phyloP scores from a whole-genome alignment of 1,284 basidiomycete genomes.

The Moniliella sp. region DNA sequence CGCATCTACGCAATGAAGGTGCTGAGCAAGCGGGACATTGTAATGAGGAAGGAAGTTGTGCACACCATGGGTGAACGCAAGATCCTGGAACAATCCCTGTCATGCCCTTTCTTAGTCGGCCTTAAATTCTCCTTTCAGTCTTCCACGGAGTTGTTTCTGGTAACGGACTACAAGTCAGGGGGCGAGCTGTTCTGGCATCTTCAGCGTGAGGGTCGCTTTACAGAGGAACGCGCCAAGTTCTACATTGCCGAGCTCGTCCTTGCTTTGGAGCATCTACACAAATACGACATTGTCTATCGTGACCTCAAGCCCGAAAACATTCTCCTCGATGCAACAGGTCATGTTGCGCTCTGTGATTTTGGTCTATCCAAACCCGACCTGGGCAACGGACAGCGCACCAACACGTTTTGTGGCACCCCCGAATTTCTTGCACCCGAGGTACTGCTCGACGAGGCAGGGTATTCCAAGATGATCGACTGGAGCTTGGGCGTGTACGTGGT shows the following conservation, averaged over 20 bases:
- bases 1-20: constrained; percentile 99
- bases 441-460: constrained; percentile 90
- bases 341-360: constrained; percentile 88
- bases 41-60: constrained; percentile 94
- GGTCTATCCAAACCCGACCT: constrained; percentile 90
- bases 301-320: constrained; percentile 96
- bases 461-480: constrained; percentile 97
- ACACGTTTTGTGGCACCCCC: constrained; percentile 79
- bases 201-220: constrained; percentile 77
- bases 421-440: constrained; percentile 90
- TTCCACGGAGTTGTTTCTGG: constrained; percentile 77
- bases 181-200: constrained; percentile 96
- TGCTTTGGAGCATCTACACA: constrained; percentile 83
- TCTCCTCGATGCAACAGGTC: constrained; percentile 80
- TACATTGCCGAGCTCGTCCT: constrained; percentile 85
- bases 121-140: constrained; percentile 98
- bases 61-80: constrained; percentile 98
- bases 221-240: constrained; percentile 74
- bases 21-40: constrained; percentile 90
- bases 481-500: constrained; percentile 46
- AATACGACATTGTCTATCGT: constrained; percentile 86
- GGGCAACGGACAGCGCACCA: constrained; percentile 76
- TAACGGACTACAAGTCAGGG: constrained; percentile 96
- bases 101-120: constrained; percentile 90
- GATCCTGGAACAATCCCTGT: constrained; percentile 78